These are phyloP conservation scores for Candida saitoana DNA, from an alignment of 805 yeast species.

Conservation along the genomic window DNA sequence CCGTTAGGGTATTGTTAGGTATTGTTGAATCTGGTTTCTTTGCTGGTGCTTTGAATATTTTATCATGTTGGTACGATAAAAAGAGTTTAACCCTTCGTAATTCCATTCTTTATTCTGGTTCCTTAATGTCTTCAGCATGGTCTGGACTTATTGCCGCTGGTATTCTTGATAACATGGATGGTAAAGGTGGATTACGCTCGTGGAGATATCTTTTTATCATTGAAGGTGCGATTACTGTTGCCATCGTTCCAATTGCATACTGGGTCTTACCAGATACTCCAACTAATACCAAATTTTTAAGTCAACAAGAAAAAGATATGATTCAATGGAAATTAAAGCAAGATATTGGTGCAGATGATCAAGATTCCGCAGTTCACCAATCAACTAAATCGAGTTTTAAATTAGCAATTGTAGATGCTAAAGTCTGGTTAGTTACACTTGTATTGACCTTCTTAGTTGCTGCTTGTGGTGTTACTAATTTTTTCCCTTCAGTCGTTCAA, in stretches of 20 bases:
- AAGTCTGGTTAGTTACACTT: conserved; percentile 47
- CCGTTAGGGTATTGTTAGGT: conserved; percentile 46
- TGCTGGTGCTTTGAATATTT: conserved; percentile 44
- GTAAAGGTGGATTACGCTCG: conserved; percentile 36
- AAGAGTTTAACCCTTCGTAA: conserved; percentile 48
- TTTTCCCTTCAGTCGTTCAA: conserved; percentile 57
- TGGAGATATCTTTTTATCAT: conserved; percentile 59
- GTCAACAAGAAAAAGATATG: conserved; percentile 42
- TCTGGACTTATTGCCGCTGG: conserved; percentile 55
- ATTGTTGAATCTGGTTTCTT: conserved; percentile 45
- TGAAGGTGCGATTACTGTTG: conserved; percentile 52
- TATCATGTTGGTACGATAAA: conserved; percentile 55
- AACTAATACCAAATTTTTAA: conserved; percentile 43
- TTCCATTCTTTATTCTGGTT: conserved; percentile 49
- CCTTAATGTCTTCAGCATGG: conserved; percentile 50
- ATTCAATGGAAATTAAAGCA: conserved; percentile 37
- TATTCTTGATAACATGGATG: conserved; percentile 40
- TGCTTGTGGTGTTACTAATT: conserved; percentile 58
- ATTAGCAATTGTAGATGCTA: conserved; percentile 36
- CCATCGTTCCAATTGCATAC: conserved; percentile 42
- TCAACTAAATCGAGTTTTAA: conserved; percentile 30
- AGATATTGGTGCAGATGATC: conserved; percentile 40
- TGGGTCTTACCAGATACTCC: conserved; percentile 52
- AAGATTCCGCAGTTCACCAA: conserved; percentile 32
- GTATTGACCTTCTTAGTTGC: conserved; percentile 47